Evolutionary conservation across 2,329 filamentous ascomycete genomes (phyloP), one percentile per base, ranked within the genome.

Genomic region (Parasarocladium wereldwijsianum): DNA sequence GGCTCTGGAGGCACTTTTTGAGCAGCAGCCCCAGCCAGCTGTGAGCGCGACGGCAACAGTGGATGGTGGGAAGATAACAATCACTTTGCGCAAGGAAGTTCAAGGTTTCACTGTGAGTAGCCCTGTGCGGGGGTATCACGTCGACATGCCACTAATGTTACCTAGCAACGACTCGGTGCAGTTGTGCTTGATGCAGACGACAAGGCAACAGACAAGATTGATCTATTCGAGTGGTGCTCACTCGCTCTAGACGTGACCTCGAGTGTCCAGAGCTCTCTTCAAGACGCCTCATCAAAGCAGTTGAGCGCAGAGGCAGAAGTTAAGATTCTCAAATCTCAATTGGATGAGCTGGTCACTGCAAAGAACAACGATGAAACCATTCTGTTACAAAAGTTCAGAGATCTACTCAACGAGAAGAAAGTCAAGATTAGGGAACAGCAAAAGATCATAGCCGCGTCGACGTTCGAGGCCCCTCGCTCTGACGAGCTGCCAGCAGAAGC

Each of bases 341-440:
- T 85, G 1, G 65, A 76, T 4, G 74, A 81, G 40, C 62, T 86
- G 11, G 60, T 76, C 26, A 59, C 60, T 32, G 61, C 70, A 10
- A 85, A 85, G 46, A 60, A 68, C 26, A 66, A 70, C 12, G 66
- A 82, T 37, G 79, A 86, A 49, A 62, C 63, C 1, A 62, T 64
- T 12, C 54, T 86, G 33, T 52, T 86, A 2, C 66, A 69, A 36
- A 83, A 82, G 46, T 83, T 83, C 41, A 65, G 70, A 32, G 60
- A 69, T 32, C 57, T 87, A 3, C 55, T 86, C 2, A 86, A 86
- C 41, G 70, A 78, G 47, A 87, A 87, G 57, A 86, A 86, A 51
- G 58, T 76, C 31, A 85, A 81, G 52, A 85, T 86, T 29, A 58
- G 80, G 24, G 69, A 84, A 41, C 78, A 84, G 51, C 73, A 79